Evolutionary conservation across 192 early-diverging fungal species (phyloP).

Genomic region (Coemansia sp.): DNA sequence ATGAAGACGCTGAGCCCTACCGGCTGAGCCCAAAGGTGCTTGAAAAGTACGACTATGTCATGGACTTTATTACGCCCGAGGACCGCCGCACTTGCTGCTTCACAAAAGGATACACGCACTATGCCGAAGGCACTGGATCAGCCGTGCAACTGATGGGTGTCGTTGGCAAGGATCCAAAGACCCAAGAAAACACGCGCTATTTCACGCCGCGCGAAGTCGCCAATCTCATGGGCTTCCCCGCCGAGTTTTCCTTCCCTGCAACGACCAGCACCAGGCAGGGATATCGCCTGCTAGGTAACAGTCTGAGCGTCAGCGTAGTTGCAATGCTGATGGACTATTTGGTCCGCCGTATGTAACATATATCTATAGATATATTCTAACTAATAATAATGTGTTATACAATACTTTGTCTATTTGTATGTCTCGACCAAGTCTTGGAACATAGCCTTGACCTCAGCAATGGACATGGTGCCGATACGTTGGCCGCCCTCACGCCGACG

Average conservation of each 20-base stretch:
- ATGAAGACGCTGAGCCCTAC: slow-evolving; percentile 12
- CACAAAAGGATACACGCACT: slow-evolving; percentile 79
- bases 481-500: slow-evolving; percentile 63
- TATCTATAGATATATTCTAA: neutral
- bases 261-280: slow-evolving; percentile 68
- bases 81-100: slow-evolving; percentile 74
- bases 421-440: slow-evolving; percentile 59
- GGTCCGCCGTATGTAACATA: slow-evolving; percentile 49
- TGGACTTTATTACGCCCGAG: slow-evolving; percentile 68
- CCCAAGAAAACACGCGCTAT: slow-evolving; percentile 46
- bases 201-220: slow-evolving; percentile 70
- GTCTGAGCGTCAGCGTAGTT: slow-evolving; percentile 83
- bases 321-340: slow-evolving; percentile 74
- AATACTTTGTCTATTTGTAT: slow-evolving; percentile 34
- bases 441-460: slow-evolving; percentile 60
- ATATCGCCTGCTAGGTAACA: slow-evolving; percentile 90
- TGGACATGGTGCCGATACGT: slow-evolving; percentile 62
- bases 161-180: slow-evolving; percentile 36
- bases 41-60: slow-evolving; percentile 48
- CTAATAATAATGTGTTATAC: neutral
- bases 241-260: slow-evolving; percentile 71
- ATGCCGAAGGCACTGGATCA: slow-evolving; percentile 53
- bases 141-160: slow-evolving; percentile 26
- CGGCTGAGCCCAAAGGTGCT: slow-evolving; percentile 33
- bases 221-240: slow-evolving; percentile 78